phyloP scores from a whole-genome alignment of 2,329 filamentous ascomycete species.

The Stagonosporopsis vannaccii region DNA sequence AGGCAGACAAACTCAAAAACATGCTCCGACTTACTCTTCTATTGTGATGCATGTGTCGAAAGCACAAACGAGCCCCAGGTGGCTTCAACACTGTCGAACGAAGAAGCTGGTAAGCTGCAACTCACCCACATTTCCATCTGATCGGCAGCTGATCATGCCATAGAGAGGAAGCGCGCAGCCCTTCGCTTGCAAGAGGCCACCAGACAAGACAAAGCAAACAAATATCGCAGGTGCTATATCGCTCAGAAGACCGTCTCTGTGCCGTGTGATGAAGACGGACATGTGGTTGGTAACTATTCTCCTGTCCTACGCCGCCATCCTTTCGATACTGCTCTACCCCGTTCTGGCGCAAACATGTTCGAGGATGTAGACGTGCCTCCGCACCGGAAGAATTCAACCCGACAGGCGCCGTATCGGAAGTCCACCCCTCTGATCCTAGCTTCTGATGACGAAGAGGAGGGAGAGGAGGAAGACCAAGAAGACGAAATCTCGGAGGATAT shows the following conservation, averaged over 20 bases:
- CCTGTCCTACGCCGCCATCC: slow-evolving; percentile 8
- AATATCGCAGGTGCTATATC: slow-evolving; percentile 24
- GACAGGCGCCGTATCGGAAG: not conserved
- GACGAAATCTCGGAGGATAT: not conserved
- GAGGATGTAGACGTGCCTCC: slow-evolving; percentile 13
- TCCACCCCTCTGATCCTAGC: not conserved
- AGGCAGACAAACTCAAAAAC: not conserved
- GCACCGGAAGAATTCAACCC: not conserved
- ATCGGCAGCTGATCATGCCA: not conserved
- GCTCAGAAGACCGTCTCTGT: slow-evolving; percentile 16
- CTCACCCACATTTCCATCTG: too few relatives aligned
- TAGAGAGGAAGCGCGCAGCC: not conserved
- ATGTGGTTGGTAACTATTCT: not conserved
- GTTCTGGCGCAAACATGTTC: slow-evolving; percentile 23
- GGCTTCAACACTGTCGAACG: not conserved
- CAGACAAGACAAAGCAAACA: slow-evolving; percentile 1
- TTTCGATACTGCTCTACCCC: slow-evolving; percentile 18
- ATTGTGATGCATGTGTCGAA: slow-evolving; percentile 5
- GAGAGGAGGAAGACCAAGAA: not conserved
- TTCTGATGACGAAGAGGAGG: not conserved
- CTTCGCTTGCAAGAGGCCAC: not conserved
- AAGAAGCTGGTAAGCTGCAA: slow-evolving; percentile 1
- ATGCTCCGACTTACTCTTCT: not conserved
- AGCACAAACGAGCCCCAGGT: not conserved
- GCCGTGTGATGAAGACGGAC: slow-evolving; percentile 17